Base-by-base conservation (phyloP, 202 grass and related monocot species). In the Saccharum hybrid region DNA sequence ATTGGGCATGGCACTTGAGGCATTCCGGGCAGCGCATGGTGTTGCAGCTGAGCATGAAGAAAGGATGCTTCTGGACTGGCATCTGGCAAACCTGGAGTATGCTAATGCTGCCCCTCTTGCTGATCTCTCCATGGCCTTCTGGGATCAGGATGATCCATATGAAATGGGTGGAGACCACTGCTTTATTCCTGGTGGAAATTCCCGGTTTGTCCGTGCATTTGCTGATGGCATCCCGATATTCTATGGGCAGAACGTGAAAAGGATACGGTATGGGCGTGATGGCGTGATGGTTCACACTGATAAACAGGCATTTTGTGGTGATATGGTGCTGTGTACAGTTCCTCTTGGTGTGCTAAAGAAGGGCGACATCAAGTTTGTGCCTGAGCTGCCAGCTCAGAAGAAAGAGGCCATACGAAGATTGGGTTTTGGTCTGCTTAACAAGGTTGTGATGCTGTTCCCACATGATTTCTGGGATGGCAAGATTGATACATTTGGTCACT, bases 131-230 rank as follows among this genome's bases (percentile, higher is more conserved):
- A 98, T 96, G 93, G 93, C 82, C 63, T 96, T 94, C 48, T 98
- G 96, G 96, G 96, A 98, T 59, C 96, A 98, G 87, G 96, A 98
- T 77, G 96, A 98, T 75, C 96, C 96, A 3, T 98, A 96, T 34
- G 96, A 98, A 83, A 98, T 98, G 96, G 96, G 96, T 1, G 96
- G 96, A 46, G 93, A 98, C 63, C 96, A 98, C 63, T 96, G 96
- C 63, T 98, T 98, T 75, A 96, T 98, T 75, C 96, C 93, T 62
- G 93, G 96, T 67, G 96, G 96, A 18, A 98, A 96, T 85, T 86
- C 83, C 64, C 93, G 83, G 49, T 98, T 98, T 63, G 64, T 98
- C 34, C 71, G 71, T 68, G 91, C 89, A 16, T 81, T 98, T 59
- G 85, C 83, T 21, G 90, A 96, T 72, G 88, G 87, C 74, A 28